Conservation (phyloP, 306 rosid species). For the Trichosanthes truncata region DNA sequence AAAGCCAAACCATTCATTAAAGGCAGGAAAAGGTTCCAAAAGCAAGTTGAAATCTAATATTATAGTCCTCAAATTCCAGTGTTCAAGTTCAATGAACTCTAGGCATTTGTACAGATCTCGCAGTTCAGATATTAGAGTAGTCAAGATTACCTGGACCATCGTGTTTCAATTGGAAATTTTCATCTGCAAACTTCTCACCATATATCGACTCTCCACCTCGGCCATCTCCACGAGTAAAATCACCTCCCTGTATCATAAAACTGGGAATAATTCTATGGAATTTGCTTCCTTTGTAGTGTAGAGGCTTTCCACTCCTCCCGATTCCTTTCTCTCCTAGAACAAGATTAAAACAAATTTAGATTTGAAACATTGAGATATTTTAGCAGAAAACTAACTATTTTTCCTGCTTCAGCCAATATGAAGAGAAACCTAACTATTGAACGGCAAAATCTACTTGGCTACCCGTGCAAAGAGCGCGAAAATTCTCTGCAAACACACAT, state of each 20-base stretch:
- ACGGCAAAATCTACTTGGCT: constrained; percentile 36
- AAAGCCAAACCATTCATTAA: not conserved
- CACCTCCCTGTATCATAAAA: constrained; percentile 90
- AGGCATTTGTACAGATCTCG: not conserved
- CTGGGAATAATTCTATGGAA: constrained; percentile 79
- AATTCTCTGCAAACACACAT: constrained; percentile 56
- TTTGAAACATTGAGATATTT: not conserved
- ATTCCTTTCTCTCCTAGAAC: constrained; percentile 77
- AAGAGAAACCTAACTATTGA: constrained; percentile 6
- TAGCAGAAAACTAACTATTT: not conserved
- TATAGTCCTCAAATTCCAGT: not conserved
- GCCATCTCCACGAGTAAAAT: constrained; percentile 76
- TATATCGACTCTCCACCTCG: constrained; percentile 84
- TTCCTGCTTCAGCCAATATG: not conserved
- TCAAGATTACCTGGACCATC: constrained; percentile 55
- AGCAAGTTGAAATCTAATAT: not conserved
- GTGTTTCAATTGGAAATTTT: constrained; percentile 72
- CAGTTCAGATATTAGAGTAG: constrained; percentile 4
- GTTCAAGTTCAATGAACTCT: not conserved
- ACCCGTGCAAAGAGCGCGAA: constrained; percentile 90
- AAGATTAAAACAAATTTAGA: constrained; percentile 8
- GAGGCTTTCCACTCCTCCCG: constrained; percentile 51
- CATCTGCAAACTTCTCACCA: constrained; percentile 65
- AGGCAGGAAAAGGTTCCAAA: not conserved
- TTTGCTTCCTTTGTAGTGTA: constrained; percentile 64